These are phyloP conservation scores for Talaromyces stipitatus DNA, from an alignment of 495 filamentous ascomycete genomes.

Conservation along the genomic window DNA sequence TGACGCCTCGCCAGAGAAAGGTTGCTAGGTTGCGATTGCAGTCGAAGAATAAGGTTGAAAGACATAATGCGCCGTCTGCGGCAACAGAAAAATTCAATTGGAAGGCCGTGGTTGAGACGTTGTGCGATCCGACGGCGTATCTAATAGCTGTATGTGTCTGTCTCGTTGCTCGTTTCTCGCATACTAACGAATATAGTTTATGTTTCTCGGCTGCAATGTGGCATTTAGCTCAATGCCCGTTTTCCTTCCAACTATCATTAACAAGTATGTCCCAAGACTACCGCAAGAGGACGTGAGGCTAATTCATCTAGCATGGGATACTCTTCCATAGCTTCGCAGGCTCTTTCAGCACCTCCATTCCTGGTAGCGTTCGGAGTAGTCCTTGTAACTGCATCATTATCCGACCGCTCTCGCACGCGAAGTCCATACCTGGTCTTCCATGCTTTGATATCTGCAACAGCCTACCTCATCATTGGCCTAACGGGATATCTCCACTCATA, in stretches of 20 bases:
- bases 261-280: conserved; percentile 31
- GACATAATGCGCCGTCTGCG: conserved; percentile 9
- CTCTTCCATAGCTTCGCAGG: conserved; percentile 39
- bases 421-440: conserved; percentile 44
- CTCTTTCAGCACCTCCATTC: conserved; percentile 51
- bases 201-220: conserved; percentile 54
- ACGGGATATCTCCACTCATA: conserved; percentile 31
- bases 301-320: conserved; percentile 35
- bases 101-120: conserved; percentile 43
- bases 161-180: neutral
- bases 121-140: conserved; percentile 60
- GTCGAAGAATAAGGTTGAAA: conserved; percentile 22
- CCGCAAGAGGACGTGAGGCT: neutral
- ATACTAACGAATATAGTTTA: conserved; percentile 23
- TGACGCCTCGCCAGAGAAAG: conserved; percentile 35
- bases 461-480: conserved; percentile 52
- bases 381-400: conserved; percentile 41
- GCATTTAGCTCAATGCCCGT: conserved; percentile 53
- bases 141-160: conserved; percentile 50
- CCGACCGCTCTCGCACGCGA: conserved; percentile 39
- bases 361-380: conserved; percentile 45
- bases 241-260: conserved; percentile 52
- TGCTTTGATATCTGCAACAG: conserved; percentile 46
- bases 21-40: conserved; percentile 44
- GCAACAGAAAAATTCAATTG: conserved; percentile 30